Evolutionary conservation across 352 stramenopile genomes (phyloP).

Genomic region (Phytophthora litchii): DNA sequence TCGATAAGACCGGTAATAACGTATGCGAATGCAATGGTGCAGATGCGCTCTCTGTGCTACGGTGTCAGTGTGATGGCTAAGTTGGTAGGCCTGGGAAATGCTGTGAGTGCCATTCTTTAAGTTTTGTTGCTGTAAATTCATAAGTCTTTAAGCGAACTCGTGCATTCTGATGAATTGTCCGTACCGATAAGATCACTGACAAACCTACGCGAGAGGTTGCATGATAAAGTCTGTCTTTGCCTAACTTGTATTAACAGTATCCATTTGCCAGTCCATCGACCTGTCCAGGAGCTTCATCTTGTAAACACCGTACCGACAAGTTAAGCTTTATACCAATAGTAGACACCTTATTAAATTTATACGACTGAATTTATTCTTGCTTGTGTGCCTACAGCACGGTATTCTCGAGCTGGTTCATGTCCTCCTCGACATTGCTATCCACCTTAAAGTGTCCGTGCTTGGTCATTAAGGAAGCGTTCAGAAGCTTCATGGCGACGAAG

Average conservation of each 20-base stretch:
- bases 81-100: constrained; percentile 29
- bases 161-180: too few species aligned
- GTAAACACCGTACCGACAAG: too few species aligned
- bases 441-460: constrained; percentile 64
- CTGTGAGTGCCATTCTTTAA: constrained; percentile 31
- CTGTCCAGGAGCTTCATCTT: too few species aligned
- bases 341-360: too few species aligned
- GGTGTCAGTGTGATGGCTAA: constrained; percentile 29
- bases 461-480: constrained; percentile 59
- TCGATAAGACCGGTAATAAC: constrained; percentile 34
- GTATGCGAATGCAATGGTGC: constrained; percentile 43
- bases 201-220: too few species aligned
- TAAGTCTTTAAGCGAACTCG: too few species aligned
- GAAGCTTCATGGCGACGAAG: constrained; percentile 58
- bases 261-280: too few species aligned
- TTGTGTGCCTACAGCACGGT: constrained; percentile 25
- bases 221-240: too few species aligned
- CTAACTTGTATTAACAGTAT: too few species aligned
- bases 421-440: constrained; percentile 45
- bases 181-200: too few species aligned
- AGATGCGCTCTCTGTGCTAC: constrained; percentile 40
- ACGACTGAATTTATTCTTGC: neutral
- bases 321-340: too few species aligned
- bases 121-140: too few species aligned
- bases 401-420: constrained; percentile 47